Conservation (phyloP, 2,329 filamentous ascomycete species). For the Fusarium acutatum region DNA sequence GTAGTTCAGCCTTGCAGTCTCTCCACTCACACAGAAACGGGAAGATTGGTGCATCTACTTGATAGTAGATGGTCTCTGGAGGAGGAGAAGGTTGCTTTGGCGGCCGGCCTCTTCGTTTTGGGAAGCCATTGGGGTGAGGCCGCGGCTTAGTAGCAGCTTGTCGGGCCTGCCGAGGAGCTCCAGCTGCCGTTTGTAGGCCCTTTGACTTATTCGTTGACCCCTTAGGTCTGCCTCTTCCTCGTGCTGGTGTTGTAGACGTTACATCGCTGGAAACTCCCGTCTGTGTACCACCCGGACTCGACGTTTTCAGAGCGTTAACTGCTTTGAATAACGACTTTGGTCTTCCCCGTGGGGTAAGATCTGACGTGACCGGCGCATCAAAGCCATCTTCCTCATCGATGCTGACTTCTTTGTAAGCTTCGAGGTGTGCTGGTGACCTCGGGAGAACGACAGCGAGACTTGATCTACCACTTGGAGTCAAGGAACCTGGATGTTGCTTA, state of each 20-base stretch:
- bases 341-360: conserved; percentile 28
- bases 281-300: background rate
- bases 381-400: conserved; percentile 2
- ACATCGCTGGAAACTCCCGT: conserved; percentile 4
- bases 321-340: conserved; percentile 8
- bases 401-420: background rate
- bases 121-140: conserved; percentile 33
- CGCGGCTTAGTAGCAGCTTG: conserved; percentile 42
- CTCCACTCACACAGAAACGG: conserved; percentile 68
- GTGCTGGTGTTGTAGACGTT: conserved; percentile 1
- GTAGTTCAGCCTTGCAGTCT: conserved; percentile 66
- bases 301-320: background rate
- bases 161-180: conserved; percentile 33
- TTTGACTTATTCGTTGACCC: conserved; percentile 51
- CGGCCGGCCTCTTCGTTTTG: conserved; percentile 55
- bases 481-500: conserved; percentile 2
- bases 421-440: conserved; percentile 9
- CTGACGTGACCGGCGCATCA: conserved; percentile 28
- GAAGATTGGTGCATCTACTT: conserved; percentile 55
- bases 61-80: conserved; percentile 53
- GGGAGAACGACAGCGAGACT: conserved; percentile 36
- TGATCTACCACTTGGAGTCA: background rate
- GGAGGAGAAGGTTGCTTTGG: conserved; percentile 50
- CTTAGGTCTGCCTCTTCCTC: conserved; percentile 55
- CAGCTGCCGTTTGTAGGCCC: conserved; percentile 33